Evolutionary conservation across 116 monocot genomes (phyloP), one percentile per base, ranked within the genome.

Genomic region (Cymodocea nodosa): DNA sequence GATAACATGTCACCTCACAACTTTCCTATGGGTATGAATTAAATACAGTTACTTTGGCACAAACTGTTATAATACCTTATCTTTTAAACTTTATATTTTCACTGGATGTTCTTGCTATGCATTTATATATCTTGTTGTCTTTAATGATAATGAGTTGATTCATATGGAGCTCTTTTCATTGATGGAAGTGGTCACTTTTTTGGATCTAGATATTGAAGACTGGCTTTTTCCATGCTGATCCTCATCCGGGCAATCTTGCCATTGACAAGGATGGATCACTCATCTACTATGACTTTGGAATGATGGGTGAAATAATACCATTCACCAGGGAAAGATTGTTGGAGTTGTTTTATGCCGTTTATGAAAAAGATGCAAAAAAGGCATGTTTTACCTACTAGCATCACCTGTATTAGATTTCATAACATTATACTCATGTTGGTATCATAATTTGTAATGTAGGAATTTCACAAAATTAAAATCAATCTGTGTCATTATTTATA

Each of bases 181-280:
- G n/a, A 57, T 24, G 24, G 23, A 57, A 13, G 20, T 57, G 20
- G 23, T 70, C 5, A 39, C 56, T 57, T 36, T 34, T 39, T 15
- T 39, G 64, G 0, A 40, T 65, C 56, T 78, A 97, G 97, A 88
- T 97, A 76, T 62, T 97, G 78, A 97, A 85, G 80, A 82, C 97
- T 57, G 97, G 97, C 11, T 97, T 91, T 74, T 97, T 97, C 70
- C 97, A 97, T 82, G 97, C 97, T 54, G 97, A 97, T 82, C 97
- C 97, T 12, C 97, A 97, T 77, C 97, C 97, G 60, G 97, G 97
- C 24, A 97, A 97, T 74, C 88, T 97, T 71, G 91, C 97, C 56
- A 76, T 97, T 73, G 97, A 91, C 60, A 81, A 3, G 67, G 97
- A 97, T 79, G 89, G 84, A 60, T 86, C 97, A 58, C 79, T 97